Evolutionary conservation across 192 early-diverging fungal species (phyloP), one percentile per base, ranked within the genome.

Genomic region (Coemansia sp.): DNA sequence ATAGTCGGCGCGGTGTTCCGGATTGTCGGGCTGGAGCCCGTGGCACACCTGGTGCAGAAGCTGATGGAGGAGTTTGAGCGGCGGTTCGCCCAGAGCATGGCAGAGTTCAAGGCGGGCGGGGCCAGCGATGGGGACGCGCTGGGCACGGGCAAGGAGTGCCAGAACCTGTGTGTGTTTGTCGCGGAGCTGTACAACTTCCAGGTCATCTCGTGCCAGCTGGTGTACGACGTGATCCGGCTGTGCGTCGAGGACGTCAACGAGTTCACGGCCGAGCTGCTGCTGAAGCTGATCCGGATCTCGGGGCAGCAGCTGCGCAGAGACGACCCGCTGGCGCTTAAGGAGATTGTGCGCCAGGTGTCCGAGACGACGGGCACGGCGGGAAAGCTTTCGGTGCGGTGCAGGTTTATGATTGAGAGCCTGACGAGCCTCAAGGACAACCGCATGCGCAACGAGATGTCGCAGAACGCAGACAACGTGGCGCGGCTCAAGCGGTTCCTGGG

Each of bases 381-480:
- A n/a, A 58, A 80, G 75, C 16, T 86, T 71, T 49, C 65, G 11
- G 67, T 70, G 30, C 86, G 97, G 44, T 83, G 86, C 49, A 90
- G 90, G 67, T 99, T 96, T 67, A 92, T 99, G 93, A 70, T 98
- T 30, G 97, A 99, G 69, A 94, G 88, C n/a, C 80, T 99, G 35
- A 86, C 85, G 33, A 89, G 92, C 54, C 70, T 99, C 22, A 96
- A 95, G 65, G 94, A 96, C 67, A 97, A 97, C 82, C 89, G 91
- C 58, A 81, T 90, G 69, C 87, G 87, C 60, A 83, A 81, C 25
- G 70, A 80, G 4, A 73, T 81, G 42, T 71, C 82, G 63, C 76
- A 69, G 14, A 88, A 86, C 54, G 68, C 81, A 11, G 88, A 87
- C 7, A 86, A 87, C 63, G 79, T 86, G 12, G 75, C 80, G 29